phyloP scores from a whole-genome alignment of 2,329 filamentous ascomycete species.

The Rugonectria rugulosa region DNA sequence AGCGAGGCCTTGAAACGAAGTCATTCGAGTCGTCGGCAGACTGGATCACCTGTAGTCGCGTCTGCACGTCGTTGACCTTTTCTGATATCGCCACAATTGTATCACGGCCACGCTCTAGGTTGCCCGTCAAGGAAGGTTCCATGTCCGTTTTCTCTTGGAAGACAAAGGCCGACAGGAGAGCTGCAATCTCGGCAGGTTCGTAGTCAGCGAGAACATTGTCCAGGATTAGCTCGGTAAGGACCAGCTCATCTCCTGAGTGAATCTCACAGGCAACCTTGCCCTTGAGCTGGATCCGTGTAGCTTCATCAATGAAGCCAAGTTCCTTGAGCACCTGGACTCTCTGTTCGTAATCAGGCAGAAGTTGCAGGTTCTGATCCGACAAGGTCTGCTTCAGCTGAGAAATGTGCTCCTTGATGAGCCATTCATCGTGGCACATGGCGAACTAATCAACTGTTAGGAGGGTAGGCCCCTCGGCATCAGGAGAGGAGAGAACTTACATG shows the following conservation, averaged over 20 bases:
- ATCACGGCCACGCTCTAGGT: conserved; percentile 81
- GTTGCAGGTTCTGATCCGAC: conserved; percentile 94
- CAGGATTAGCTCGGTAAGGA: conserved; percentile 93
- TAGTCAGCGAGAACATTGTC: conserved; percentile 97
- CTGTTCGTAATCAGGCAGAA: conserved; percentile 96
- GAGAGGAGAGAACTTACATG: conserved; percentile 69
- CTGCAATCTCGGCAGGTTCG: conserved; percentile 95
- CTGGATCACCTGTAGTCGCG: conserved; percentile 89
- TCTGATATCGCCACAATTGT: conserved; percentile 91
- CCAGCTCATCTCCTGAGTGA: conserved; percentile 94
- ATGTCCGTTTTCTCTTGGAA: conserved; percentile 96
- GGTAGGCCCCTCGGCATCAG: neutral
- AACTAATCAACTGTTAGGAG: conserved; percentile 68
- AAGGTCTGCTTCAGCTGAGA: conserved; percentile 85
- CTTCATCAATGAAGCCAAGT: conserved; percentile 88
- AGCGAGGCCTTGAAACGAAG: conserved; percentile 85
- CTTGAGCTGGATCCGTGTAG: conserved; percentile 89
- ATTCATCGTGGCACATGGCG: conserved; percentile 95
- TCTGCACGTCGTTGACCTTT: conserved; percentile 90
- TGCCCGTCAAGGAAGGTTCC: conserved; percentile 80
- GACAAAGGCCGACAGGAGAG: conserved; percentile 90
- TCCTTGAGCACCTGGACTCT: conserved; percentile 91
- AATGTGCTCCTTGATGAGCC: conserved; percentile 95
- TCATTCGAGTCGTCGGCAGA: conserved; percentile 91
- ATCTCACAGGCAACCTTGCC: conserved; percentile 99